Conservation (phyloP, 2,329 filamentous ascomycete genomes). For the Acarospora socialis region DNA sequence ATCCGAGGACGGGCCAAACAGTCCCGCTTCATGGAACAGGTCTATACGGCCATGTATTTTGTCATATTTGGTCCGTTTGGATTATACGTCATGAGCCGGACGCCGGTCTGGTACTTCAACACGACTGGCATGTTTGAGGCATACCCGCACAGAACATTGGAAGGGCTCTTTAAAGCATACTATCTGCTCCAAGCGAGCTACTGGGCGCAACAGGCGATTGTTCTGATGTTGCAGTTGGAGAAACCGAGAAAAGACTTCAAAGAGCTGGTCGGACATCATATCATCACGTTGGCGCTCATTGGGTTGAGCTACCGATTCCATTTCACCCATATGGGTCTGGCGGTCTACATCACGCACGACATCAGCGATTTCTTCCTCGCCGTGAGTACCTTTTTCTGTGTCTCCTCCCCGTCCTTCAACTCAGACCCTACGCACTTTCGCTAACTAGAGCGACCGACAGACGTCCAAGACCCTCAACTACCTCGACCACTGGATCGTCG, state of each 20-base stretch:
- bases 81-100: conserved; percentile 77
- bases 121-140: conserved; percentile 77
- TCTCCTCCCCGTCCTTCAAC: not conserved
- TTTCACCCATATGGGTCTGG: conserved; percentile 87
- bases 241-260: conserved; percentile 92
- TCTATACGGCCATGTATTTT: conserved; percentile 90
- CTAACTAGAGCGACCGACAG: conserved; percentile 29
- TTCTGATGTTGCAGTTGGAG: conserved; percentile 73
- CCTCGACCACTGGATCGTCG: conserved; percentile 62
- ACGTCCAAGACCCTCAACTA: conserved; percentile 90
- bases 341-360: conserved; percentile 89
- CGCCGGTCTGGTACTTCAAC: conserved; percentile 95
- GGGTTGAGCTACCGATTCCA: conserved; percentile 85
- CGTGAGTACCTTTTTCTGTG: conserved; percentile 36
- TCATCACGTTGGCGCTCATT: conserved; percentile 76
- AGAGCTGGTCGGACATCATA: conserved; percentile 81
- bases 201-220: conserved; percentile 89
- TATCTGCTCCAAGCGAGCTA: conserved; percentile 90
- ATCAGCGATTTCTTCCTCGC: conserved; percentile 93
- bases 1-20: conserved; percentile 65
- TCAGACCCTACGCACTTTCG: conserved; percentile 1
- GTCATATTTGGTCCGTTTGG: conserved; percentile 66
- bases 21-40: conserved; percentile 87
- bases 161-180: conserved; percentile 79
- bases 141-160: conserved; percentile 72